A percentile compares a stretch with the other conserved stretches of the same genome.
Evolutionary conservation across 2,329 filamentous ascomycete genomes (phyloP).

Genomic region (Colletotrichum cuscutae): DNA sequence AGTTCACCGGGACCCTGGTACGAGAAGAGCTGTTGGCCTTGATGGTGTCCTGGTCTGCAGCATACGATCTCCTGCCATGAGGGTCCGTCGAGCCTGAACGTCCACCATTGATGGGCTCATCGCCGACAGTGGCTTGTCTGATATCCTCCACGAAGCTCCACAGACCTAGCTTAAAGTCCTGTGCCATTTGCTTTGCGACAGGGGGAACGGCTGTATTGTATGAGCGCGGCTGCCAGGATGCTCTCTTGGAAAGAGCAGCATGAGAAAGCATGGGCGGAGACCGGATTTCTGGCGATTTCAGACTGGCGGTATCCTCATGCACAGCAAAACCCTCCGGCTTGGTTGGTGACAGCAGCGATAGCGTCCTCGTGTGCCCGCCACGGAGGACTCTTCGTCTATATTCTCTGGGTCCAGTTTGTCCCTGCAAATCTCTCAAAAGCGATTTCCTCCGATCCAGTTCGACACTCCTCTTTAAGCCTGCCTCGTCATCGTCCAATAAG

Average conservation of each 20-base stretch:
- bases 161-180: slow-evolving; percentile 88
- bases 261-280: slow-evolving; percentile 44
- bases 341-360: slow-evolving; percentile 85
- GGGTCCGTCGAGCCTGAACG: slow-evolving; percentile 23
- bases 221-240: slow-evolving; percentile 67
- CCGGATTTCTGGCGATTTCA: slow-evolving; percentile 45
- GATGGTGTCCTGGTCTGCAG: slow-evolving; percentile 58
- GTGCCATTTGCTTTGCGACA: slow-evolving; percentile 80
- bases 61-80: slow-evolving; percentile 26
- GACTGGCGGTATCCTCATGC: slow-evolving; percentile 58
- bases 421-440: slow-evolving; percentile 60
- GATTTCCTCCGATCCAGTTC: slow-evolving; percentile 82
- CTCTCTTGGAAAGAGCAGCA: slow-evolving; percentile 61
- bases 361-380: slow-evolving; percentile 69
- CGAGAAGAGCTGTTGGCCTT: slow-evolving; percentile 53
- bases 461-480: slow-evolving; percentile 50
- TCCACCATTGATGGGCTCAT: slow-evolving; percentile 79
- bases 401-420: slow-evolving; percentile 54
- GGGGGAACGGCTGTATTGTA: slow-evolving; percentile 49
- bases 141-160: slow-evolving; percentile 97
- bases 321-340: slow-evolving; percentile 57
- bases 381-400: slow-evolving; percentile 72
- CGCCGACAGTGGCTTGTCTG: slow-evolving; percentile 93
- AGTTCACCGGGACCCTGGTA: slow-evolving; percentile 49
- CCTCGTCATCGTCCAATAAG: slow-evolving; percentile 51